Base-by-base conservation (phyloP, 2,329 filamentous ascomycete species). In the Aspergillus viridinutans region DNA sequence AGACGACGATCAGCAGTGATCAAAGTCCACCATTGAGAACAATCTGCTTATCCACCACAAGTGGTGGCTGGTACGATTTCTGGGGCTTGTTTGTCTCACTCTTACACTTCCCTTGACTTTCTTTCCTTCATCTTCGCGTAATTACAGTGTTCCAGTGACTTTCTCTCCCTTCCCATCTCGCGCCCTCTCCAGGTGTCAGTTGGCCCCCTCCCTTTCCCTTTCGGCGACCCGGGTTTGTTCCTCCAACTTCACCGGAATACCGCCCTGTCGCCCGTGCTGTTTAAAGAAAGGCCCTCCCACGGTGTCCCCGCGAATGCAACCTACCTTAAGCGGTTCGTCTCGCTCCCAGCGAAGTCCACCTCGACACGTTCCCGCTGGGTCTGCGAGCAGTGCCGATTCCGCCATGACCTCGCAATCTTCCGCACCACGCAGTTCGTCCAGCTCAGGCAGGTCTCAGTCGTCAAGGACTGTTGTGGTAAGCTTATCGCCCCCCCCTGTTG, bases 361-460 rank as follows among this genome's bases (percentile, higher is more conserved):
- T 49, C 65, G 68, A 52, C 64, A 64, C 51, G 66, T 67, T 54
- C 62, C 65, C 43, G 65, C 66, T 25, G 63, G 63, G 26, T 64
- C 70, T 78, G 82, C 56, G 82, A 77, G 71, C 76, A 84, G 62
- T 80, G 82, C 55, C 72, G 66, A 69, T 49, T 62, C 62, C 50
- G 49, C 62, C 54, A 73, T 73, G 70, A 88, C 86, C 52, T 86
- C 87, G 35, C 81, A 76, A 56, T 74, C 78, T 56, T 78, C 84
- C 61, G 85, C 85, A 61, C 78, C 84, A 58, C 85, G 88, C 58
- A 80, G 82, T 29, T 89, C 88, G 8, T 85, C 84, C 49, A 82
- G 85, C 32, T 92, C 89, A 5, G 81, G 76, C 57, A 85, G 86
- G 69, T 85, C 87, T 8, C 78, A 80, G 54, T 76, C 78, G 50